A percentile compares a stretch with the other conserved stretches of the same genome.
These are phyloP conservation scores for Acanthamoeba sp. DNA, from an alignment of 208 protist species.

Conservation along the genomic window DNA sequence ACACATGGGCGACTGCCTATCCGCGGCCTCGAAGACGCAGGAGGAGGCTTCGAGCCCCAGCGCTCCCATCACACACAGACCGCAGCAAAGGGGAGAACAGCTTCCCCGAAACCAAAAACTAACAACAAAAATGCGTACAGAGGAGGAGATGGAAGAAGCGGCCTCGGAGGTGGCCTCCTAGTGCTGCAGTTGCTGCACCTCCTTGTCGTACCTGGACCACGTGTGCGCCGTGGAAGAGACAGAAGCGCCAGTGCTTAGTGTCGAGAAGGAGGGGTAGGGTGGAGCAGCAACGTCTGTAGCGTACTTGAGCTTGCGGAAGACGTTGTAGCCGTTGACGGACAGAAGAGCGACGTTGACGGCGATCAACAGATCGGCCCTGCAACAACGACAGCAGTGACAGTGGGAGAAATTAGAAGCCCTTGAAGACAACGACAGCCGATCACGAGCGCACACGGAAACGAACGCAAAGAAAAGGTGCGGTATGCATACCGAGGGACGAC, in stretches of 20 bases:
- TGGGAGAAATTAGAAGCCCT: background rate
- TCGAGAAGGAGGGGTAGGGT: background rate
- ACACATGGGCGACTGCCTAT: too few species aligned
- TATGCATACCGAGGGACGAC: background rate
- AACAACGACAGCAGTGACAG: background rate
- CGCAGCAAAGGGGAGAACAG: too few species aligned
- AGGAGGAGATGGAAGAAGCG: too few species aligned
- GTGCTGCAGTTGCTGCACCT: background rate
- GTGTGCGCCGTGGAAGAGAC: background rate
- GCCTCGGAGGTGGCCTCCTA: background rate
- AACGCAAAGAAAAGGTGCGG: too few species aligned
- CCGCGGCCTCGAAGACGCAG: too few species aligned
- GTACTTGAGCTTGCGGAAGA: constrained; percentile 26
- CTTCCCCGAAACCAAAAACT: too few species aligned
- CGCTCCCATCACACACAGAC: too few species aligned
- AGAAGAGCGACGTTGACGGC: constrained; percentile 48
- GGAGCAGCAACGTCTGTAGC: background rate
- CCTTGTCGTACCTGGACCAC: background rate
- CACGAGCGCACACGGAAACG: too few species aligned
- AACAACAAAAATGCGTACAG: too few species aligned
- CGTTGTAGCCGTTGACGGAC: constrained; percentile 50
- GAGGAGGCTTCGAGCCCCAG: too few species aligned
- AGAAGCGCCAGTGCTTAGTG: too few species aligned
- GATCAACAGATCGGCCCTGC: constrained; percentile 30
- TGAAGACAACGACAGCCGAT: too few species aligned